Evolutionary conservation across 805 yeast genomes (phyloP).

Genomic region (Sugiyamaella boreocaroliniensis): DNA sequence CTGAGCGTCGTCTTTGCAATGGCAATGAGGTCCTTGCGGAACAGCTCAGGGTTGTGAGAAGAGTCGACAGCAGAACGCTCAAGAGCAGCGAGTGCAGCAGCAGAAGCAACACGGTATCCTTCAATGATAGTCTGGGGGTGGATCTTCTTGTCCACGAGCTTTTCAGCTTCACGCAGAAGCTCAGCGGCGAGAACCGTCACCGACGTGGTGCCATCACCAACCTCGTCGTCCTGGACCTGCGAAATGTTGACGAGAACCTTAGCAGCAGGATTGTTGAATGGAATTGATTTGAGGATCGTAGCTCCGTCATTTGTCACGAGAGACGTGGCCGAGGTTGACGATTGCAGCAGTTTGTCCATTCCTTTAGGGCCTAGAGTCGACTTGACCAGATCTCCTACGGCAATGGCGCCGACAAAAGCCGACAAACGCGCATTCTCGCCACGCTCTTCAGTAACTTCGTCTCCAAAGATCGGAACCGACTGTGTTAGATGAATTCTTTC

Average conservation of each 20-base stretch:
- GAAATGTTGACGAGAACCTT: conserved; percentile 90
- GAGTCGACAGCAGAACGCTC: conserved; percentile 71
- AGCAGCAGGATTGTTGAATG: conserved; percentile 96
- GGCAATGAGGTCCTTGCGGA: conserved; percentile 69
- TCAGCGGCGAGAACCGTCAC: conserved; percentile 94
- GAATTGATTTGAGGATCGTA: conserved; percentile 87
- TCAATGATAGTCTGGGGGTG: conserved; percentile 98
- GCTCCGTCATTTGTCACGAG: conserved; percentile 98
- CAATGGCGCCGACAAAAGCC: conserved; percentile 97
- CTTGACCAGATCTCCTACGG: conserved; percentile 96
- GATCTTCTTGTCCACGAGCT: conserved; percentile 81
- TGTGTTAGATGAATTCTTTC: background rate
- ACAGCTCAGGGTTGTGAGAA: conserved; percentile 48
- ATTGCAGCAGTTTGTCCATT: conserved; percentile 91
- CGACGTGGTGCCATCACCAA: conserved; percentile 97
- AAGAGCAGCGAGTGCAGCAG: conserved; percentile 78
- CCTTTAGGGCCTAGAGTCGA: conserved; percentile 97
- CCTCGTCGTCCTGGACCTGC: conserved; percentile 95
- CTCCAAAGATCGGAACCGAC: conserved; percentile 94
- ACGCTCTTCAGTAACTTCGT: conserved; percentile 94
- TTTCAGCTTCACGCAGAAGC: conserved; percentile 89
- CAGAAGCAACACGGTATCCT: conserved; percentile 85
- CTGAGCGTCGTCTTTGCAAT: conserved; percentile 92
- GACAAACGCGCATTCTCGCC: conserved; percentile 97
- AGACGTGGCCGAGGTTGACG: conserved; percentile 71